Conservation (phyloP, 176 grass and related monocot species). For the Carex scoparia region DNA sequence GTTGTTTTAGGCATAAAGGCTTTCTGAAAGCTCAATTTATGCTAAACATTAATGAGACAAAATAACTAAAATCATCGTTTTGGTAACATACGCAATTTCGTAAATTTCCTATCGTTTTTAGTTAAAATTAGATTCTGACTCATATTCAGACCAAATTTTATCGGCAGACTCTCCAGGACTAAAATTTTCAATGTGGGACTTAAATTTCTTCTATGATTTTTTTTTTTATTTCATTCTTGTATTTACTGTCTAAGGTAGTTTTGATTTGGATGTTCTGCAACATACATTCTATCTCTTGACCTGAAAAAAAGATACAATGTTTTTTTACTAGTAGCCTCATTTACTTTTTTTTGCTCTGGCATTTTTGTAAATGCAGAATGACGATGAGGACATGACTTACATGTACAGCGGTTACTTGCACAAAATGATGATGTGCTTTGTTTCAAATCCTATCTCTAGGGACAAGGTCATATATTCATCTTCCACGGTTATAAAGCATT, state of each 20-base stretch:
- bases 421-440: constrained; percentile 97
- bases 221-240: background rate
- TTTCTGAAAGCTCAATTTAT: background rate
- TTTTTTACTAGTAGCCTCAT: background rate
- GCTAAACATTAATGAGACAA: background rate
- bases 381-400: constrained; percentile 85
- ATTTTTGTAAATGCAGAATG: constrained; percentile 58
- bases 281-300: background rate
- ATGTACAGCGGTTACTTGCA: constrained; percentile 92
- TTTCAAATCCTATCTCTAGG: constrained; percentile 74
- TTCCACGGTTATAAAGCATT: background rate
- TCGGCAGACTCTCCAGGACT: background rate
- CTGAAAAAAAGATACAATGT: background rate
- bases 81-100: background rate
- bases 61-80: background rate
- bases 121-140: background rate
- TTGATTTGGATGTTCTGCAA: background rate
- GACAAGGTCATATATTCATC: constrained; percentile 60
- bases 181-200: background rate
- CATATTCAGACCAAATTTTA: background rate
- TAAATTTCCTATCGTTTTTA: background rate
- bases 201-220: background rate
- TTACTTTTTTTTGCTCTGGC: background rate
- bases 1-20: background rate
- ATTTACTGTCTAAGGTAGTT: background rate